Evolutionary conservation across 345 rosid species (phyloP).

Genomic region (Excoecaria cochinchinensis): DNA sequence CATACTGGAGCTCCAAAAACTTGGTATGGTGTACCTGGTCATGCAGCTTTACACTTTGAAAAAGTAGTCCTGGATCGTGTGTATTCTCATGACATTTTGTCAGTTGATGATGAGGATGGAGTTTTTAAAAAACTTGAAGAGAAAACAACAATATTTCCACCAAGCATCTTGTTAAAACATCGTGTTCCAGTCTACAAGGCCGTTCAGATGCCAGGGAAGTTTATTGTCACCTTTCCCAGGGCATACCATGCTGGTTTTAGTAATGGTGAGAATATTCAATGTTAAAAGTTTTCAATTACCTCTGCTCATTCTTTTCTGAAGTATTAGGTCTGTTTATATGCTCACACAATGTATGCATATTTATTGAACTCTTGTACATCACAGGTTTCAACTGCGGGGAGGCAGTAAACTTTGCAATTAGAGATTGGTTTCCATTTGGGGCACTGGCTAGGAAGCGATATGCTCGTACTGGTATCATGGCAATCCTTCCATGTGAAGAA

Average conservation of each 20-base stretch:
- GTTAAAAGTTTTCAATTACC: too few species aligned
- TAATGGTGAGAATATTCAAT: neutral
- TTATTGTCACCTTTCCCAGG: conserved; percentile 3
- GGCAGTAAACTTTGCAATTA: conserved; percentile 94
- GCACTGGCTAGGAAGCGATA: conserved; percentile 84
- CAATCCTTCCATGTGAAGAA: conserved; percentile 91
- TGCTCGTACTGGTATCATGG: conserved; percentile 74
- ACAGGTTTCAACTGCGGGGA: conserved; percentile 96
- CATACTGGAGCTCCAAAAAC: conserved; percentile 17
- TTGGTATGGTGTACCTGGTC: conserved; percentile 13
- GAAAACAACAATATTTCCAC: conserved; percentile 10
- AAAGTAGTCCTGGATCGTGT: conserved; percentile 9
- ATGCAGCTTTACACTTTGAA: conserved; percentile 14
- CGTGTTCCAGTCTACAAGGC: conserved; percentile 19
- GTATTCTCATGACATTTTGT: neutral
- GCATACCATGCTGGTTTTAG: conserved; percentile 9
- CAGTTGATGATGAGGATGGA: neutral
- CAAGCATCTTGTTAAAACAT: conserved; percentile 2
- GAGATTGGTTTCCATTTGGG: conserved; percentile 92
- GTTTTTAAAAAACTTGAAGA: neutral
- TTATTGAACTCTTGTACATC: neutral
- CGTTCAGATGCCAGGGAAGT: conserved; percentile 16
- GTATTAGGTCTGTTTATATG: neutral
- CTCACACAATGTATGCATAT: neutral
- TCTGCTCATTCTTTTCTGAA: neutral